A percentile compares a stretch with the other conserved stretches of the same genome.
Evolutionary conservation across 2,329 filamentous ascomycete species (phyloP).

Genomic region (Colletotrichum phormii): DNA sequence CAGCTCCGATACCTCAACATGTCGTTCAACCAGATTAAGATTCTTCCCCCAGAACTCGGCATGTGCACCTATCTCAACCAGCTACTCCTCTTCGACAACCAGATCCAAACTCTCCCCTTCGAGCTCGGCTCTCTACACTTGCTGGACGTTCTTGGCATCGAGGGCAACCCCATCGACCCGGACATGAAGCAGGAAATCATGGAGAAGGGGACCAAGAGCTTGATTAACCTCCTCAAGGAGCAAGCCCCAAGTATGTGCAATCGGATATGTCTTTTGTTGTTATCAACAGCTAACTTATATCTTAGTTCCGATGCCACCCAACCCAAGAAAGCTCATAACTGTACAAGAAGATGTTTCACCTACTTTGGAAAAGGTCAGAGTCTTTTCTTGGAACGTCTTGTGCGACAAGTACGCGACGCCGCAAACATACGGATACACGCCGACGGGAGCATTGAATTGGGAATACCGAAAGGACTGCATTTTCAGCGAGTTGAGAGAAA

Average conservation of each 20-base stretch:
- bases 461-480: constrained; percentile 87
- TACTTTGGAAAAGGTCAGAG: constrained; percentile 78
- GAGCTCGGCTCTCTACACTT: constrained; percentile 92
- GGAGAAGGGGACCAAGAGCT: constrained; percentile 86
- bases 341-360: constrained; percentile 75
- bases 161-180: constrained; percentile 87
- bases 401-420: constrained; percentile 93
- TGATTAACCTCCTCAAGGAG: constrained; percentile 87
- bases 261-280: neutral
- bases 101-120: constrained; percentile 82
- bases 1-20: constrained; percentile 86
- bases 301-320: constrained; percentile 81
- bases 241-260: constrained; percentile 79
- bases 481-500: constrained; percentile 81
- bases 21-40: constrained; percentile 86
- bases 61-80: constrained; percentile 95
- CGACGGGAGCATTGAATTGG: constrained; percentile 85
- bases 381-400: constrained; percentile 94
- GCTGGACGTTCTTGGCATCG: constrained; percentile 88
- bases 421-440: constrained; percentile 89
- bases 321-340: constrained; percentile 81
- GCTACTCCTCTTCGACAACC: constrained; percentile 90
- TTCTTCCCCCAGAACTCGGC: constrained; percentile 89
- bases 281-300: constrained; percentile 39
- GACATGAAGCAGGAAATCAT: constrained; percentile 84